Percentiles rank a stretch among this genome's conserved stretches.
These are phyloP conservation scores for Cercospora nicotianae DNA, from an alignment of 2,329 filamentous ascomycete genomes.

Conservation along the genomic window DNA sequence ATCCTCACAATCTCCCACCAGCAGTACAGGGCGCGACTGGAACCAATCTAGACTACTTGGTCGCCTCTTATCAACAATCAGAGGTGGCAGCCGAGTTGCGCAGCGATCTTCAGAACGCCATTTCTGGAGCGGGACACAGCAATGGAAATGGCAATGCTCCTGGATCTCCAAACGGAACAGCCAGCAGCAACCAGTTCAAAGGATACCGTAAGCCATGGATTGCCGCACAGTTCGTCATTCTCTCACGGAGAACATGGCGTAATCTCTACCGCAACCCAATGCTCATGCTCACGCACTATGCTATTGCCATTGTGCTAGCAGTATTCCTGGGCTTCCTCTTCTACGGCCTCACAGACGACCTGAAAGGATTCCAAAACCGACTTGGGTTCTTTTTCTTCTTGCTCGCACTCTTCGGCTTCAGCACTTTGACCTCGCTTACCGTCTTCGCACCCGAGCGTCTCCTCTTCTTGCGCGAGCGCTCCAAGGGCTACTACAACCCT, in stretches of 20 bases:
- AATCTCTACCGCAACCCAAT: conserved; percentile 97
- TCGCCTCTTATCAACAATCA: conserved; percentile 73
- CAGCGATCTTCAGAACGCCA: conserved; percentile 74
- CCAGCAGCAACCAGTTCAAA: conserved; percentile 55
- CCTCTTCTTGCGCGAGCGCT: conserved; percentile 87
- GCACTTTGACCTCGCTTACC: conserved; percentile 86
- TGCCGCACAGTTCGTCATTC: conserved; percentile 78
- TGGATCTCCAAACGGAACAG: conserved; percentile 53
- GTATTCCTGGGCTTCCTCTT: conserved; percentile 95
- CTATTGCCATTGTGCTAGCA: conserved; percentile 89
- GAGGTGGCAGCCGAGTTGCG: conserved; percentile 72
- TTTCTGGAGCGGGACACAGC: conserved; percentile 62
- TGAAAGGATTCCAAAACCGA: conserved; percentile 95
- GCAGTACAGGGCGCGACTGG: conserved; percentile 52
- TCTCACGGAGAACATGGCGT: conserved; percentile 90
- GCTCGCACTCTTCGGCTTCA: conserved; percentile 93
- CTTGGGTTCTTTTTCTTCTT: conserved; percentile 98
- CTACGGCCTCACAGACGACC: conserved; percentile 93
- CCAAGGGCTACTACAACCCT: conserved; percentile 94
- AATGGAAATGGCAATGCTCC: conserved; percentile 57
- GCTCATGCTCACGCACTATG: conserved; percentile 97
- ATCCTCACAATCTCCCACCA: conserved; percentile 43
- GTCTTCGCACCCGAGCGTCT: conserved; percentile 91
- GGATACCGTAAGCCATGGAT: conserved; percentile 82
- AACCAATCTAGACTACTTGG: conserved; percentile 80